Evolutionary conservation across 441 rosid genomes (phyloP), one percentile per base, ranked within the genome.

Genomic region (Biscutella auriculata): DNA sequence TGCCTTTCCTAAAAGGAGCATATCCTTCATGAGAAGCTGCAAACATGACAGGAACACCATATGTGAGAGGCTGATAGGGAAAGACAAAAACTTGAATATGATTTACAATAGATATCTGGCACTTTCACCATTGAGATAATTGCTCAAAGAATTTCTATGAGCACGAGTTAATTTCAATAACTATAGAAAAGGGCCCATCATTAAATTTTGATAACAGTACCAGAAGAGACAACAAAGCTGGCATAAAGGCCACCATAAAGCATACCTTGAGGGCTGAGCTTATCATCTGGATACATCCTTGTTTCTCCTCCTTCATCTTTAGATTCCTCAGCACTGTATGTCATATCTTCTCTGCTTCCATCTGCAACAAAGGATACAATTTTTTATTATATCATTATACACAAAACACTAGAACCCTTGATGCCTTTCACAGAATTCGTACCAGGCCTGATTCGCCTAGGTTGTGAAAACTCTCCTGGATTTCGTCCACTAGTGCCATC

Each of bases 361-460:
- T 83, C 76, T 70, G 58, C 68, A 71, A 73, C 70, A 74, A 63
- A 66, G 39, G 68, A 73, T 60, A 65, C 61, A 45, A 60, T 71
- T 40, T 39, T 60, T 5, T 59, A 54, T 65, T 23, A 19, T 19
- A 14, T 39, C 30, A 33, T 17, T 19, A 54, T 0, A 69, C 29
- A 67, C 42, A 68, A 51, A 25, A 48, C 34, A 45, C 11, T 47
- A 47, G 39, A 65, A 48, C 51, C 28, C 26, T 9, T n/a, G 60
- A 35, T 46, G 51, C 49, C 46, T 17, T 62, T 47, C 55, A 64
- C 33, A 58, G 25, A 50, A 44, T 56, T 9, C 27, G 23, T 87
- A 94, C 97, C 95, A 71, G 69, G 84, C 70, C 76, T 91, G 62
- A 58, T 64, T 64, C 77, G 82, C 68, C 90, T 82, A 63, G 91